These are phyloP conservation scores for Mrakia gelida DNA, from an alignment of 768 basidiomycete species.

Conservation along the genomic window DNA sequence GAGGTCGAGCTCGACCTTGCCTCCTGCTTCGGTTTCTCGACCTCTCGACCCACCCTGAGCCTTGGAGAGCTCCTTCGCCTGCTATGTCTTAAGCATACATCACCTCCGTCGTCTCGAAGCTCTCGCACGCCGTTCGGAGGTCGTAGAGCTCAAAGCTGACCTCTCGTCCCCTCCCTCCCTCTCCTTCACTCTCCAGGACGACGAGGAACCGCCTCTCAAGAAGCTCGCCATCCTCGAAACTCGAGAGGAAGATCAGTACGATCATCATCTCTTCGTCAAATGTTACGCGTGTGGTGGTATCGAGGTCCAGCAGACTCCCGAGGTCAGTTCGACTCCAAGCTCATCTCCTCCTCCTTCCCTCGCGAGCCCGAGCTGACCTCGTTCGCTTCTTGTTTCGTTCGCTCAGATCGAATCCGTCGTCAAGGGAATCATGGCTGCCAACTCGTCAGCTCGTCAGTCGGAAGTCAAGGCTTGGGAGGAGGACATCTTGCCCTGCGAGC, in stretches of 20 bases:
- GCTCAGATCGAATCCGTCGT: slow-evolving; percentile 56
- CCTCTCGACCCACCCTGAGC: no score
- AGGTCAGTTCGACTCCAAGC: neutral
- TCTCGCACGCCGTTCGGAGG: no score
- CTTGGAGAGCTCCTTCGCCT: no score
- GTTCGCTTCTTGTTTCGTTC: no score
- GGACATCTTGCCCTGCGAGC: slow-evolving; percentile 81
- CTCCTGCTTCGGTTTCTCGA: neutral
- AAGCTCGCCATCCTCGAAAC: slow-evolving; percentile 77
- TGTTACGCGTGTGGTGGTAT: slow-evolving; percentile 67
- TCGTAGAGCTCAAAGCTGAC: no score
- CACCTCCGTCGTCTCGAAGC: no score
- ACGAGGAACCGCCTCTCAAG: slow-evolving; percentile 75
- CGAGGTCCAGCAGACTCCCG: slow-evolving; percentile 29
- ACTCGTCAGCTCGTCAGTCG: slow-evolving; percentile 84
- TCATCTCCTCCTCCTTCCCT: neutral
- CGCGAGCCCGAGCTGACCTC: slow-evolving; percentile 17
- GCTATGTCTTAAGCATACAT: no score
- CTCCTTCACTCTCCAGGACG: slow-evolving; percentile 50
- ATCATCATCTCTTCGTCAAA: slow-evolving; percentile 58
- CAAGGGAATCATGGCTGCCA: slow-evolving; percentile 67
- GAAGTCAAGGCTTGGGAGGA: slow-evolving; percentile 99
- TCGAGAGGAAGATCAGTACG: slow-evolving; percentile 83
- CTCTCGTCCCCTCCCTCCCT: neutral
- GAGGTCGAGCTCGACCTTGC: neutral